A percentile compares a stretch with the other conserved stretches of the same genome.
Evolutionary conservation across 2,329 filamentous ascomycete genomes (phyloP).

Genomic region (Ophidiomyces ophidiicola): DNA sequence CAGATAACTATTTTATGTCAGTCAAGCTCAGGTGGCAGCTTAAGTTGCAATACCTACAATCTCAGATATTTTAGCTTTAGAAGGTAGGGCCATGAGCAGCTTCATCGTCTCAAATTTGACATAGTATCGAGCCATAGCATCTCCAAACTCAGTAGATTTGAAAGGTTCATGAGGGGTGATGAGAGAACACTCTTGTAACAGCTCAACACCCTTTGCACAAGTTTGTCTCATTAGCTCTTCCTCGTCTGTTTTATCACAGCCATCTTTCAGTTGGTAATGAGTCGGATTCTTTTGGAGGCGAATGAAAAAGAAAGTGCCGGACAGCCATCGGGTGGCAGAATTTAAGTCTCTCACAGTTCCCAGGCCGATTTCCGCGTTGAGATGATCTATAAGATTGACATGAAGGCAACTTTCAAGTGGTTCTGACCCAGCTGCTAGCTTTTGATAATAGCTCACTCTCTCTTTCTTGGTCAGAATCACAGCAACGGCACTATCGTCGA

Average conservation of each 20-base stretch:
- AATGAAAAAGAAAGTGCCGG: conserved; percentile 65
- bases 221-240: conserved; percentile 58
- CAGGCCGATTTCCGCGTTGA: conserved; percentile 72
- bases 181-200: conserved; percentile 50
- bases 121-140: conserved; percentile 75
- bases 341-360: conserved; percentile 55
- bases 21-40: neutral
- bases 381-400: conserved; percentile 64
- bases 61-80: conserved; percentile 49
- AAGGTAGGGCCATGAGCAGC: conserved; percentile 50
- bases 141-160: conserved; percentile 57
- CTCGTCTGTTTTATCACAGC: conserved; percentile 38
- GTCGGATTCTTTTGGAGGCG: conserved; percentile 57
- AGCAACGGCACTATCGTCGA: conserved; percentile 61
- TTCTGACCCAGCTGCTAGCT: conserved; percentile 60
- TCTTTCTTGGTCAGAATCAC: conserved; percentile 65
- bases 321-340: conserved; percentile 61
- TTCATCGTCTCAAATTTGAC: conserved; percentile 71
- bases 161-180: conserved; percentile 42
- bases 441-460: conserved; percentile 55
- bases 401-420: conserved; percentile 67
- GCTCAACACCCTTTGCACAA: conserved; percentile 54
- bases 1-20: conserved; percentile 43
- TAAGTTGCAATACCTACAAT: conserved; percentile 44
- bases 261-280: conserved; percentile 55